phyloP scores from a whole-genome alignment of 768 basidiomycete genomes.

The Pulveroboletus sp. region DNA sequence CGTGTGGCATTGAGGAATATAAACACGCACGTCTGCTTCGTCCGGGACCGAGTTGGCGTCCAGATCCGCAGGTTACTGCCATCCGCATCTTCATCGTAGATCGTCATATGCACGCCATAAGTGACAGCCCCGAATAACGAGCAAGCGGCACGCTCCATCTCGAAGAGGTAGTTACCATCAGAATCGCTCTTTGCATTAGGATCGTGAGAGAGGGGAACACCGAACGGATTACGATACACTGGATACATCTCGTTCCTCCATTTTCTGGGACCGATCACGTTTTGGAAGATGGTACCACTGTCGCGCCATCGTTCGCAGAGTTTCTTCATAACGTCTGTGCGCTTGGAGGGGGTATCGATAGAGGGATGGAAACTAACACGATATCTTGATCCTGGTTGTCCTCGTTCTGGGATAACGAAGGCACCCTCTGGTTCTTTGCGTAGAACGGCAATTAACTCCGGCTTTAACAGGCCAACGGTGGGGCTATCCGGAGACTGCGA shows the following conservation, averaged over 20 bases:
- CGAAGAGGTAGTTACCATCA: conserved; percentile 69
- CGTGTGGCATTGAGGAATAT: background rate
- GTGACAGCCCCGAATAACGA: conserved; percentile 88
- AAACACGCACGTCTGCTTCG: conserved; percentile 79
- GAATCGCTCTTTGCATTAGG: conserved; percentile 29
- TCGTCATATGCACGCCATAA: conserved; percentile 89
- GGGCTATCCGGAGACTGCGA: conserved; percentile 48
- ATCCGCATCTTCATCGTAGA: conserved; percentile 46
- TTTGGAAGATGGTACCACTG: conserved; percentile 48
- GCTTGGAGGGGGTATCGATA: conserved; percentile 53
- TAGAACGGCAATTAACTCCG: conserved; percentile 54
- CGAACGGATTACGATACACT: conserved; percentile 69
- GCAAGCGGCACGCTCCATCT: conserved; percentile 88
- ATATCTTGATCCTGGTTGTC: conserved; percentile 20
- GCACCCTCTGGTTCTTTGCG: conserved; percentile 42
- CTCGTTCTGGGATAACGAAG: conserved; percentile 41
- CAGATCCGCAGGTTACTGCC: conserved; percentile 56
- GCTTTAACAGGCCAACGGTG: conserved; percentile 60
- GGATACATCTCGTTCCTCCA: conserved; percentile 89
- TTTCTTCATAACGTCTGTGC: conserved; percentile 60
- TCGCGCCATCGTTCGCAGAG: conserved; percentile 79
- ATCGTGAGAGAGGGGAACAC: conserved; percentile 38
- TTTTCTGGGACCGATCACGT: conserved; percentile 68
- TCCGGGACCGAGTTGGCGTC: conserved; percentile 82
- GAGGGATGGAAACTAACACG: conserved; percentile 49